phyloP scores from a whole-genome alignment of 2,329 filamentous ascomycete genomes.

The Neopestalotiopsis sp. region DNA sequence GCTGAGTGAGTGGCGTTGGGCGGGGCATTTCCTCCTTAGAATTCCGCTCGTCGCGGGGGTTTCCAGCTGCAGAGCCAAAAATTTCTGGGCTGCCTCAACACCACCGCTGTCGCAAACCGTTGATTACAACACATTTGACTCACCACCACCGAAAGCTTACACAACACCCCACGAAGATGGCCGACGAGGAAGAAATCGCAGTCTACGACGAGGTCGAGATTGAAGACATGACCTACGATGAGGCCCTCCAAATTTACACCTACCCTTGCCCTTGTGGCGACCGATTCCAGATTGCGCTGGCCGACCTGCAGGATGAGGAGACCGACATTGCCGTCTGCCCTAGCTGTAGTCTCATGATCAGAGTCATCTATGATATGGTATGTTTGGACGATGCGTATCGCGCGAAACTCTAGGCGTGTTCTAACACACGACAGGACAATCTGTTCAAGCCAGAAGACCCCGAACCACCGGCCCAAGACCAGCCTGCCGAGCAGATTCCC shows the following conservation, averaged over 20 bases:
- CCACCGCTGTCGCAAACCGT: neutral
- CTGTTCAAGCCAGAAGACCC: conserved; percentile 35
- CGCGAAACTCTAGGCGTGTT: neutral
- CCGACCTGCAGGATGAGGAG: conserved; percentile 84
- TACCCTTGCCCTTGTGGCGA: conserved; percentile 98
- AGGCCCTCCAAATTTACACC: conserved; percentile 84
- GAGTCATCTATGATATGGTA: conserved; percentile 89
- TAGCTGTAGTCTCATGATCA: conserved; percentile 95
- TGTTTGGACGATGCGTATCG: conserved; percentile 35
- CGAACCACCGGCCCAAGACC: conserved; percentile 31
- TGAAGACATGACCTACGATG: conserved; percentile 95
- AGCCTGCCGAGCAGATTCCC: conserved; percentile 32
- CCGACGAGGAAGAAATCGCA: conserved; percentile 65
- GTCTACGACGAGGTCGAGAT: conserved; percentile 99
- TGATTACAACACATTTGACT: neutral
- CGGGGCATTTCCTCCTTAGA: conserved; percentile 2
- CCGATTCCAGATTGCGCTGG: conserved; percentile 87
- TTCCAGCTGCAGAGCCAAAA: neutral
- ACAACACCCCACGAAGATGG: conserved; percentile 49
- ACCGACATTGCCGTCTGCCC: conserved; percentile 93
- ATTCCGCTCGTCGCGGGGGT: conserved; percentile 8
- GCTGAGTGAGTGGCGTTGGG: neutral
- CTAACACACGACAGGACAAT: conserved; percentile 30
- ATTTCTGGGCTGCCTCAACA: neutral
- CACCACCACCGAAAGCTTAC: neutral